phyloP scores from a whole-genome alignment of 139 green algal species.

The Edaphochlamys debaryana region DNA sequence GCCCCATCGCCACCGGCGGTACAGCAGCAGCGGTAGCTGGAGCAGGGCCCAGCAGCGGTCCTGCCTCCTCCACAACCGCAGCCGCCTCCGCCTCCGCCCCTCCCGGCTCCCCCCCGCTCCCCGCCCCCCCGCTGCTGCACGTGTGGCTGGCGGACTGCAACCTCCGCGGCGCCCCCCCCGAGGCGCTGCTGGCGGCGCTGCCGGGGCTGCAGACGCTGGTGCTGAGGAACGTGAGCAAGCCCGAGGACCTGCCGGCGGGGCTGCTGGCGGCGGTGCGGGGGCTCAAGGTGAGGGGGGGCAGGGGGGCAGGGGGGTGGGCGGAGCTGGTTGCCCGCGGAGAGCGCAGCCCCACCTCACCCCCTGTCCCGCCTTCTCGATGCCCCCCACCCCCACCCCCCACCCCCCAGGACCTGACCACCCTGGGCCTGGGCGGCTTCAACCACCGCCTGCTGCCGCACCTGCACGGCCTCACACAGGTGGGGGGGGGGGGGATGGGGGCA shows the following conservation, averaged over 20 bases:
- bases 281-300: neutral
- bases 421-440: constrained; percentile 37
- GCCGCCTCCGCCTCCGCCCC: neutral
- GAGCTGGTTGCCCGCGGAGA: no score
- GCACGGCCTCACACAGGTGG: constrained; percentile 18
- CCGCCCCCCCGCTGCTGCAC: constrained; percentile 2
- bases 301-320: neutral
- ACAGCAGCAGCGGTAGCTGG: neutral
- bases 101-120: neutral
- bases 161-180: neutral
- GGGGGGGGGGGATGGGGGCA: no score
- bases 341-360: neutral
- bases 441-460: constrained; percentile 10
- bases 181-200: constrained; percentile 1
- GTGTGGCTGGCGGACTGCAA: constrained; percentile 43
- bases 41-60: neutral
- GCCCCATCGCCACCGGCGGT: no score
- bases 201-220: constrained; percentile 40
- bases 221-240: constrained; percentile 22
- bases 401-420: constrained; percentile 20
- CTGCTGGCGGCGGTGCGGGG: neutral
- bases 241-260: neutral
- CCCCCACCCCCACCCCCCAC: neutral
- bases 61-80: neutral
- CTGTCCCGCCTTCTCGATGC: neutral